Evolutionary conservation across 805 yeast genomes (phyloP), one percentile per base, ranked within the genome.

Genomic region (Candida tibetensis): DNA sequence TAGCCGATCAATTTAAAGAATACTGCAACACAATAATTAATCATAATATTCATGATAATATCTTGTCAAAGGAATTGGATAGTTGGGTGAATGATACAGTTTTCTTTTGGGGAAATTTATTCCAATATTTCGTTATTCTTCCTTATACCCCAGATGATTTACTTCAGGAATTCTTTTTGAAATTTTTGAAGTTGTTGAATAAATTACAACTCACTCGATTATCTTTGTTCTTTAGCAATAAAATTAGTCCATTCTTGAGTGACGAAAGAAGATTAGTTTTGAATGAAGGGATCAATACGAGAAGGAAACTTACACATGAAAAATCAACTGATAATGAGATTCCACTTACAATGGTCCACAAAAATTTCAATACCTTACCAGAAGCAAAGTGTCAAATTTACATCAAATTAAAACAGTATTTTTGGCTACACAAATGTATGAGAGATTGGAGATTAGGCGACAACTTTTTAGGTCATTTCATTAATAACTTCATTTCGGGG

Each of bases 401-500:
- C 14, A 7, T 28, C 8, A 6, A 43, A 7, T 34, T 58, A 31
- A 62, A 55, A 39, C 53, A 54, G 38, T 51, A 47, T 26, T 40
- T 59, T 25, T 64, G 68, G 69, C 45, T 64, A 30, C 44, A 50
- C 39, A 32, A 44, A 5, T 46, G 48, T 13, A 53, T 62, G 43
- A 49, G 39, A 28, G 41, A 33, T 10, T 62, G 64, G 60, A 47
- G 43, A 26, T 47, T 56, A 34, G 36, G 40, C 28, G 46, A 42
- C 4, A 13, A 17, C 7, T 42, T 57, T 26, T 32, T 48, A 14
- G 34, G 41, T n/a, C 31, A 39, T 21, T 48, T 40, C 30, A 35
- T 41, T 28, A 28, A 30, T 29, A 28, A 44, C 35, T 42, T 48
- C 37, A 18, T 26, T 15, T 28, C 29, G 17, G 30, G 37, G 9